Evolutionary conservation across 2,329 filamentous ascomycete genomes (phyloP).

Genomic region (Hymenoscyphus fructigenus): DNA sequence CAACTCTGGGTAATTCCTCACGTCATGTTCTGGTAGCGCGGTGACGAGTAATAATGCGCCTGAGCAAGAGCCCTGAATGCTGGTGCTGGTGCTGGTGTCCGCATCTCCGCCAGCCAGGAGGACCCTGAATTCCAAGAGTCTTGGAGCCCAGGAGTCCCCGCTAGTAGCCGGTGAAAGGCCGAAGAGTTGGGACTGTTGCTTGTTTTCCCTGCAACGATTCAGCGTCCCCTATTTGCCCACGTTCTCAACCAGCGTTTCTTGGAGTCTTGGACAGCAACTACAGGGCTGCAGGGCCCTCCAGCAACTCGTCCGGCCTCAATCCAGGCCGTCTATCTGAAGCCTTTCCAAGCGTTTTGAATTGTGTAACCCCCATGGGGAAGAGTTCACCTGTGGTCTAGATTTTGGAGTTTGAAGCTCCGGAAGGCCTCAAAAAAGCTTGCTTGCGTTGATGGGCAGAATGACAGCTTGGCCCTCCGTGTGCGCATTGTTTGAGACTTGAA

Average conservation of each 20-base stretch:
- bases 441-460: background rate
- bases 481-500: too few species aligned
- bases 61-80: background rate
- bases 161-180: background rate
- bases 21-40: background rate
- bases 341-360: background rate
- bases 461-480: background rate
- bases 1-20: background rate
- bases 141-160: background rate
- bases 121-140: background rate
- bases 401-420: background rate
- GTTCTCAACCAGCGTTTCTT: background rate
- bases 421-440: background rate
- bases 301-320: background rate
- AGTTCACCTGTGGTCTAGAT: background rate
- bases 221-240: background rate
- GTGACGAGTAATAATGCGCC: background rate
- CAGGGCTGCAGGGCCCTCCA: background rate
- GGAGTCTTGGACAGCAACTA: background rate
- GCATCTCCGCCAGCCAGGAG: background rate
- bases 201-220: background rate
- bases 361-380: background rate
- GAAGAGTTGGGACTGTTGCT: background rate
- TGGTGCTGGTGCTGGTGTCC: background rate
- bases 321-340: background rate